Percentiles rank a stretch among this genome's conserved stretches.
phyloP scores from a whole-genome alignment of 2,329 filamentous ascomycete genomes.

The Sporothrix phasma region DNA sequence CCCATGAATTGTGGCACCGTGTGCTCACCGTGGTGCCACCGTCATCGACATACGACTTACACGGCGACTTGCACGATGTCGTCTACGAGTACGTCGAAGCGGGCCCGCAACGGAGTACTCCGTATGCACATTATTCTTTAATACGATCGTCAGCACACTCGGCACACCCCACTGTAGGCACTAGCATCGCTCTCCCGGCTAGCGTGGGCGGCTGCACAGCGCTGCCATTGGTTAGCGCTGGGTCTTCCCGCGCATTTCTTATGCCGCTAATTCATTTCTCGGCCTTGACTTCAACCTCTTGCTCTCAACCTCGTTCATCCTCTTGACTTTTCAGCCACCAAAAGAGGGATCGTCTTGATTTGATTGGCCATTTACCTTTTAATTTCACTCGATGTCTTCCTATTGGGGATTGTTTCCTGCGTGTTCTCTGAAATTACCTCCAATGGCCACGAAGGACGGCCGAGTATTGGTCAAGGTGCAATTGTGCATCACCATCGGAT shows the following conservation, averaged over 20 bases:
- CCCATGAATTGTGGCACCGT: neutral
- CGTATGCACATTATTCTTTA: conserved; percentile 1
- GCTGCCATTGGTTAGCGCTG: conserved; percentile 15
- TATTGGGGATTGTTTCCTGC: neutral
- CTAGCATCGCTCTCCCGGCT: neutral
- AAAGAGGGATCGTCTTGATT: neutral
- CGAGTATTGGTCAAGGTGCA: neutral
- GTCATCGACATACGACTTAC: neutral
- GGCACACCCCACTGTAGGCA: neutral
- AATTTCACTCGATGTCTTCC: neutral
- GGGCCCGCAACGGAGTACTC: too few species aligned
- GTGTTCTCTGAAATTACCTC: neutral
- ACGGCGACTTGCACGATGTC: neutral
- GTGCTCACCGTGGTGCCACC: neutral
- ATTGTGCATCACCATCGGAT: neutral
- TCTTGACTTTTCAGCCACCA: neutral
- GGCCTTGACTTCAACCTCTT: neutral
- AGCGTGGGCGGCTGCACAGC: conserved; percentile 18
- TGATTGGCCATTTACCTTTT: neutral
- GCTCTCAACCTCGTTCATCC: neutral
- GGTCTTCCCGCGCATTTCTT: neutral
- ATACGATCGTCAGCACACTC: neutral
- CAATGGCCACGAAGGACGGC: neutral
- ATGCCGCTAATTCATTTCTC: neutral
- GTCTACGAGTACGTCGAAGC: neutral